Evolutionary conservation across 257 asterid genomes (phyloP), one percentile per base, ranked within the genome.

Genomic region (Salvia splendens): DNA sequence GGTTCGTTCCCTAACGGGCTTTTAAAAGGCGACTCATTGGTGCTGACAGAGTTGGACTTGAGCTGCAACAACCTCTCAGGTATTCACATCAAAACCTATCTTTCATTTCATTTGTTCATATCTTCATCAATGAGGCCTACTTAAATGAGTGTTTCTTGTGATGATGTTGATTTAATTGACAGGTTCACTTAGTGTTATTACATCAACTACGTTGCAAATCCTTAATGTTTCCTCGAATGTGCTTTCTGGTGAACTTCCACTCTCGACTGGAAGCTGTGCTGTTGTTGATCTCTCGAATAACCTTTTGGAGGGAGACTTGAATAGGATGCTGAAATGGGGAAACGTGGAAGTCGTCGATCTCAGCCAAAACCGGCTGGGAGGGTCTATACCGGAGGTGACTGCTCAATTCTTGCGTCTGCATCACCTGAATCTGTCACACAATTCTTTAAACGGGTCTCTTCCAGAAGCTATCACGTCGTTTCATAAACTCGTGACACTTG

Each of bases 21-120:
- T 58, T 62, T 93, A 81, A 86, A 85, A 74, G 97, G 99, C n/a
- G 96, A 85, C 68, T 77, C 99, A 0, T 74, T 86, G 79, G 87
- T 86, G 69, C 83, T 93, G 59, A 78, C 85, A 0, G 96, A 83
- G 72, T 68, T 93, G 87, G 97, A 93, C 85, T 79, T 93, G 63
- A 93, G 99, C 15, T 82, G 89, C 61, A 93, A 93, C 79, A 86
- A 85, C 63, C 94, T 93, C 51, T 74, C 99, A 77, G 99, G 99
- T 93, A 83, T 43, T 54, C 30, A 24, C 30, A 24, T 24, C 30
- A 24, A 24, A 24, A 24, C 30, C 54, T 43, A 32, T 57, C 36
- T 33, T 40, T 14, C n/a, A 14, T 52, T 58, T 58, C 51, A 43
- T 64, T 49, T 15, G 14, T 14, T 43, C 28, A 9, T 12, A 12